Evolutionary conservation across 257 asterid genomes (phyloP).

Genomic region (Ligustrum vulgare): DNA sequence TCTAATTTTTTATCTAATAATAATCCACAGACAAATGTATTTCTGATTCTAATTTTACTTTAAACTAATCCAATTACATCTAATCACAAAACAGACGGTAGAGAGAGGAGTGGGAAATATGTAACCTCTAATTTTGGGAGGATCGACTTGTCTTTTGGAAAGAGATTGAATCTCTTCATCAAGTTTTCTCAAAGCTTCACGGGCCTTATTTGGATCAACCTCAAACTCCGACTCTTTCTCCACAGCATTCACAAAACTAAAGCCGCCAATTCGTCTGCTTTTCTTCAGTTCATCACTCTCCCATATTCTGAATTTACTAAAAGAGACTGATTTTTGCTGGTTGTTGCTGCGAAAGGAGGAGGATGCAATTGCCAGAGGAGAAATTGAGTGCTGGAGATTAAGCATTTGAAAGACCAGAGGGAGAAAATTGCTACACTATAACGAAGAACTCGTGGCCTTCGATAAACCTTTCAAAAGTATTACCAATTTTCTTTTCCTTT

Average conservation of each 20-base stretch:
- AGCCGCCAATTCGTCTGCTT: slow-evolving; percentile 12
- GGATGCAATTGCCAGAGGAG: slow-evolving; percentile 3
- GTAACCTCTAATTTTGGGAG: slow-evolving; percentile 61
- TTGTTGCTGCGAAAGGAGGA: slow-evolving; percentile 10
- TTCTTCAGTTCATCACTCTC: slow-evolving; percentile 15
- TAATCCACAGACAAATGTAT: neutral
- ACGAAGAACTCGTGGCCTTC: neutral
- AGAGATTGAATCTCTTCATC: slow-evolving; percentile 70
- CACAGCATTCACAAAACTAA: slow-evolving; percentile 24
- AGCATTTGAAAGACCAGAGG: slow-evolving; percentile 28
- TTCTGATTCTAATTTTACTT: neutral
- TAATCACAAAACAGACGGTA: neutral
- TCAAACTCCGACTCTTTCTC: slow-evolving; percentile 69
- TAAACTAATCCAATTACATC: neutral
- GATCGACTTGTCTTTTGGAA: slow-evolving; percentile 37
- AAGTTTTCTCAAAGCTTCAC: slow-evolving; percentile 74
- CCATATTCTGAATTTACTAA: neutral
- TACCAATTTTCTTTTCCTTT: neutral
- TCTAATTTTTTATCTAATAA: too few species aligned
- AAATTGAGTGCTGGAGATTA: slow-evolving; percentile 24
- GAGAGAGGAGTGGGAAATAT: neutral
- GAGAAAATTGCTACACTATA: neutral
- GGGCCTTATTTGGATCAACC: slow-evolving; percentile 70
- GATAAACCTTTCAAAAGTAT: neutral
- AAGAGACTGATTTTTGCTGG: slow-evolving; percentile 1